Base-by-base conservation (phyloP, 768 basidiomycete genomes). In the Boletus tylopilopsis region DNA sequence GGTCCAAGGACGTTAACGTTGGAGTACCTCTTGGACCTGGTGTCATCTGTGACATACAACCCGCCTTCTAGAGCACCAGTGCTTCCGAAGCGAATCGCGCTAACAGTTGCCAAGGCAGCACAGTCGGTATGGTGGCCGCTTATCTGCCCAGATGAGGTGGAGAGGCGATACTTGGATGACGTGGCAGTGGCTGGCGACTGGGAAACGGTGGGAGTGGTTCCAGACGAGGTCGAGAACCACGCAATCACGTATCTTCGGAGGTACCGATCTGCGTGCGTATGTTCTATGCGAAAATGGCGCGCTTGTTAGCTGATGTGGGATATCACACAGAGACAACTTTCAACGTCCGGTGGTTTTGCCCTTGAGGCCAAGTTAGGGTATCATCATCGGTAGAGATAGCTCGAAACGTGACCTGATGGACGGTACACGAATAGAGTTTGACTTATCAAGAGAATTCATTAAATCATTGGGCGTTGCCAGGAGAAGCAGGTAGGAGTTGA, bases 201-300 rank as follows among this genome's bases (percentile, higher is more conserved):
- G 93, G 82, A 82, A 58, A 78, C 79, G 39, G 75, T 96, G 52
- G 88, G 89, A 21, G 82, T 97, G 49, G 71, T 71, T 24, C 94
- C 94, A 24, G 82, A 88, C 49, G 84, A 87, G 62, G 79, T 98
- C 53, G 94, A 98, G 73, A 76, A 80, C 46, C 82, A 90, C 54
- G 95, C 94, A 19, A 87, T 97, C 71, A 82, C 83, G 53, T 94
- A 92, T 69, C 76, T 99, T 58, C 79, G 95, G 69, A 79, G 89
- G 62, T 96, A 89, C 73, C 82, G 95, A 61, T 81, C 85, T 59
- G 82, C 88, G 89, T 94, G 74, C 68, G 90, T 87, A 45, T 61
- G 50, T 40, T 27, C 24, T 25, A 24, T 51, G 34, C n/a, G 49
- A 40, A 19, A 30, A 36, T 33, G 54, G 50, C 34, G 19, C 25